Base-by-base conservation (phyloP, 495 filamentous ascomycete genomes). In the Neurospora terricola region DNA sequence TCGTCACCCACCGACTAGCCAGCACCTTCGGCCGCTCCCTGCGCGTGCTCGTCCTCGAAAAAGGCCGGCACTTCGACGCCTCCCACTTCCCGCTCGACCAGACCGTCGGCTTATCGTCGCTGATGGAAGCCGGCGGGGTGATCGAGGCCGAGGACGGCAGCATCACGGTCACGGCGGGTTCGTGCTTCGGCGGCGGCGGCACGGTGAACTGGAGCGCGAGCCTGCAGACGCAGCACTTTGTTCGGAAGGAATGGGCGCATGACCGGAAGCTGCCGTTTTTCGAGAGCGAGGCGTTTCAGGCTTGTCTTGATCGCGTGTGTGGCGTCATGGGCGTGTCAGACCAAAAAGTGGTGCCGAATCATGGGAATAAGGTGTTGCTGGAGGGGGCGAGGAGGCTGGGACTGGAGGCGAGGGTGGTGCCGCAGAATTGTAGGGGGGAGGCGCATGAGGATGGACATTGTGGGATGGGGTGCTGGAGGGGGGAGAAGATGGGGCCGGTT, bases 201-300 rank as follows among this genome's bases (percentile, higher is more conserved):
- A 92, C 92, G 1, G 80, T 97, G 73, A 97, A 97, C 77, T 97
- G 94, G 94, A 91, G 90, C 48, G 94, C 92, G 18, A 87, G 87
- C 12, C 81, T 97, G 40, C 93, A 95, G 78, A 91, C 91, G 0
- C 94, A 96, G 80, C 89, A 85, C n/a, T 95, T 86, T 75, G 92
- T 98, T 0, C 87, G 93, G 18, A 84, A 89, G 73, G 93, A 98
- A 81, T 98, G 94, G 94, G 90, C 92, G 1, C 78, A 83, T 62
- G 84, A 90, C 70, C 74, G 79, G 21, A 89, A 89, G 6, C 84
- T 98, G 14, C 85, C 88, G 0, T 92, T 96, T 74, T 97, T 97
- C 77, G 91, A 89, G 0, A 91, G 89, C 1, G 79, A 84, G 0
- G 91, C 92, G 72, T 97, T 89, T 75, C 94, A 97, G 77, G 83